Conservation (phyloP, 176 grass and related monocot genomes). For the Dactylis glomerata region DNA sequence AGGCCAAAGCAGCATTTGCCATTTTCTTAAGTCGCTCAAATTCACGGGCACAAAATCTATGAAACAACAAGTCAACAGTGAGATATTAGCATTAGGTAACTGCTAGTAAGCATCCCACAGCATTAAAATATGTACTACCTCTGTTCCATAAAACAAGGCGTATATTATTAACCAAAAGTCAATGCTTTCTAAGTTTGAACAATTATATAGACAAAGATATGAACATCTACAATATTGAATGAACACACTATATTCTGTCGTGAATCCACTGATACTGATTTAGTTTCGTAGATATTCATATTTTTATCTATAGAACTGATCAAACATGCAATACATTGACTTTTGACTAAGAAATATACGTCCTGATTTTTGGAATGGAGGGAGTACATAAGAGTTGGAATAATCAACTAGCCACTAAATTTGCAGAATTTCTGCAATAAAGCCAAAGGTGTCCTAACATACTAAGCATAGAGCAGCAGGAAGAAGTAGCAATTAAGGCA, state of each 20-base stretch:
- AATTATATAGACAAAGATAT: too few relatives aligned
- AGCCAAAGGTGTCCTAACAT: not conserved
- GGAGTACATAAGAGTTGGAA: not conserved
- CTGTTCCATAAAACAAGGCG: too few relatives aligned
- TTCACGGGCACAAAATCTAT: conserved; percentile 76
- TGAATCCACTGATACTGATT: too few relatives aligned
- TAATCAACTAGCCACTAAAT: conserved; percentile 8
- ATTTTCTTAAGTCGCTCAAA: conserved; percentile 83
- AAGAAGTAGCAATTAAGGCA: conserved; percentile 11
- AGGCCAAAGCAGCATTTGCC: conserved; percentile 83
- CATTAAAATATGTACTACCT: not conserved
- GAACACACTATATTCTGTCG: too few relatives aligned
- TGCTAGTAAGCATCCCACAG: not conserved
- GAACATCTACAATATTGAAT: too few relatives aligned
- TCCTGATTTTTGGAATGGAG: too few relatives aligned
- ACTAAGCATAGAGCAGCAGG: not conserved
- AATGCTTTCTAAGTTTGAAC: too few relatives aligned
- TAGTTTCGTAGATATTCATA: too few relatives aligned
- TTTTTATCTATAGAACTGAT: too few relatives aligned
- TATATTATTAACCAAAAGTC: too few relatives aligned
- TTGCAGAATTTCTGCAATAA: not conserved
- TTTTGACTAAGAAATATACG: too few relatives aligned
- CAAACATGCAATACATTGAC: too few relatives aligned
- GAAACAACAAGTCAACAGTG: conserved; percentile 24
- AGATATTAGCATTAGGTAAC: conserved; percentile 26